Evolutionary conservation across 129 eudicot species (phyloP), one percentile per base, ranked within the genome.

Genomic region (Pseudognaphalium luteoalbum): DNA sequence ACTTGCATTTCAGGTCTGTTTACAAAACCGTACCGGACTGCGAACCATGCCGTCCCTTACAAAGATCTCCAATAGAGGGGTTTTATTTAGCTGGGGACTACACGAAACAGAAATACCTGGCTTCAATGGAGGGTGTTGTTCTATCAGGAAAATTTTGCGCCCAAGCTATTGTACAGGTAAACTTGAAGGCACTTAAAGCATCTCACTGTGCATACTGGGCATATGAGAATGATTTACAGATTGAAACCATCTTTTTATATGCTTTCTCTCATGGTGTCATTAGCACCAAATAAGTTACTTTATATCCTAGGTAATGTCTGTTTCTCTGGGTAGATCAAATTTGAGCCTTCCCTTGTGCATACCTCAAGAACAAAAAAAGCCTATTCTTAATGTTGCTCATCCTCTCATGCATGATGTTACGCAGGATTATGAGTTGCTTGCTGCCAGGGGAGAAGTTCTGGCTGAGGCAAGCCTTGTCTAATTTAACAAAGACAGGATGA

Each of bases 41-140:
- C 62, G 99, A 95, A 83, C 99, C 99, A 30, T 89, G 97, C 74
- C 96, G 99, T n/a, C 99, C 99, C 9, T 75, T 95, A 63, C 99
- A 95, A 88, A 91, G 87, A 74, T 95, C 99, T 77, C 99, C 99
- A 5, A 41, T 95, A 63, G 85, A 89, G 65, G 96, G 99, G 37
- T 95, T 95, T 73, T 95, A 95, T 79, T 84, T 95, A 78, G 89
- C 99, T 32, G 99, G 99, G 50, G 99, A 95, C 68, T 95, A 95
- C 83, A 95, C 99, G 15, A 95, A 95, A 83, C 99, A 95, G 64
- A 91, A 92, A 79, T 95, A 95, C 79, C 77, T 95, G 88, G 99
- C 99, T 59, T 95, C 97, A 14, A 95, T 95, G 99, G 99, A 95
- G 83, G 99, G 99, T 33, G 99, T 97, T 3, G 99, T 95, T 71